Percentiles rank a stretch among this genome's conserved stretches.
Evolutionary conservation across 2,329 filamentous ascomycete genomes (phyloP).

Genomic region (Sporothrix protearum): DNA sequence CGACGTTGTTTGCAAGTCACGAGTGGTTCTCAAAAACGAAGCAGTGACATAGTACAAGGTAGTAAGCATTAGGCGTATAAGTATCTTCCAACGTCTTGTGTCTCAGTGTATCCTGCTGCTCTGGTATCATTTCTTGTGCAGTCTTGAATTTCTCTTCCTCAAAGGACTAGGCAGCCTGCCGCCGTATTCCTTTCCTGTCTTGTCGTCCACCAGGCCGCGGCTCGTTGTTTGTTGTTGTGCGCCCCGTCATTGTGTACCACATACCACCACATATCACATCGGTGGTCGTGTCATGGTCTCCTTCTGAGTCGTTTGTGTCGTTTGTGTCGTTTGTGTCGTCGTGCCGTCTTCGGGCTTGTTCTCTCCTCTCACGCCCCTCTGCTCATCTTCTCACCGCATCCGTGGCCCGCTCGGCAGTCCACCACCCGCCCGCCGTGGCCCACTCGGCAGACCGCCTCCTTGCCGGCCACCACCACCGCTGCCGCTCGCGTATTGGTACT

Average conservation of each 20-base stretch:
- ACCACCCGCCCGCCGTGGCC: constrained; percentile 32
- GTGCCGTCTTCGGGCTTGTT: not conserved
- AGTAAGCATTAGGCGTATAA: not conserved
- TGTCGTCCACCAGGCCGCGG: too few species aligned
- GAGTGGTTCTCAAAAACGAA: not conserved
- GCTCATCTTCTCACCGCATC: constrained; percentile 39
- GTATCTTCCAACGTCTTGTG: not conserved
- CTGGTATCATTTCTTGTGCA: not conserved
- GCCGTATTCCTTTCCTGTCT: not conserved
- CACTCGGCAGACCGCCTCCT: constrained; percentile 41
- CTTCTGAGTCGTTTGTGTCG: too few species aligned
- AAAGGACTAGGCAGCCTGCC: constrained; percentile 12
- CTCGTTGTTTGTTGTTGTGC: not conserved
- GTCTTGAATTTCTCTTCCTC: too few species aligned
- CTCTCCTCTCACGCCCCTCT: not conserved
- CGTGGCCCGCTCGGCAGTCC: constrained; percentile 43
- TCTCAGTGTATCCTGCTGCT: not conserved
- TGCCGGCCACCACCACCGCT: constrained; percentile 35
- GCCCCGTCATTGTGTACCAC: constrained; percentile 4
- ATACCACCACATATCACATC: too few species aligned
- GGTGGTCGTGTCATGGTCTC: too few species aligned
- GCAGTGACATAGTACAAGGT: not conserved
- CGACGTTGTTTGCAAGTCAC: not conserved
- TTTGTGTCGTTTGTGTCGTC: not conserved
- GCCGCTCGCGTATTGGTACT: constrained; percentile 39